These are phyloP conservation scores for Teratosphaeria nubilosa DNA, from an alignment of 2,329 filamentous ascomycete species.

Conservation along the genomic window DNA sequence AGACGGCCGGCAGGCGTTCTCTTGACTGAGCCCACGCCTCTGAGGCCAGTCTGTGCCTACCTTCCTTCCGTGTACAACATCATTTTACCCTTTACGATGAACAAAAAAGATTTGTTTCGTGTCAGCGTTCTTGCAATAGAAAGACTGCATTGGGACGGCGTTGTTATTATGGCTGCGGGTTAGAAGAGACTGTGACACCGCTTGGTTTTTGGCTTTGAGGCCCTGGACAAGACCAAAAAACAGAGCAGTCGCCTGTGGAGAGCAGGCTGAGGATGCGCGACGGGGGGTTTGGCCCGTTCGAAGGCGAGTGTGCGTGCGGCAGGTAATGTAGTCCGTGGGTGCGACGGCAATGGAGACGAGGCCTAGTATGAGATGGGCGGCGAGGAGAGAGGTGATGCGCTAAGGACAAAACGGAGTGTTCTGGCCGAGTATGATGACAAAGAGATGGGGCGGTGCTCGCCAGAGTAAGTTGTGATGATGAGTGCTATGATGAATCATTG, in stretches of 20 bases:
- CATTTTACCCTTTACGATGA: neutral
- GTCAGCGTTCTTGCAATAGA: conserved; percentile 3
- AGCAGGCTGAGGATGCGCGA: neutral
- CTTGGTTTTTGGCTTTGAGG: neutral
- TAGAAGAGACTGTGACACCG: neutral
- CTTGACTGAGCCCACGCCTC: conserved; percentile 25
- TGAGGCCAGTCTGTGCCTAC: neutral
- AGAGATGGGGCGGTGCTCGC: neutral
- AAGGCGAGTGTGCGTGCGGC: neutral
- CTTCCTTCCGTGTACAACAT: conserved; percentile 3
- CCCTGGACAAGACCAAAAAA: neutral
- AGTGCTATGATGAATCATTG: neutral
- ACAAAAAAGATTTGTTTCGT: conserved; percentile 1
- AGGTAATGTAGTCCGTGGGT: neutral
- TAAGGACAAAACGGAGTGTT: neutral
- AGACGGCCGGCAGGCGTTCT: conserved; percentile 15
- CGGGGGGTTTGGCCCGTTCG: neutral
- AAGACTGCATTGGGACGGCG: conserved; percentile 1
- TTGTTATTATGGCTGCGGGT: neutral
- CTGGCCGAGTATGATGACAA: neutral
- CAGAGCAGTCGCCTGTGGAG: neutral
- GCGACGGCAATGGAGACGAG: neutral
- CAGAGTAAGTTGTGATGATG: neutral
- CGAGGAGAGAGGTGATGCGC: neutral
- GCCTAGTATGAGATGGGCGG: neutral